Evolutionary conservation across 345 rosid genomes (phyloP).

Genomic region (Eucalyptus brandiana): DNA sequence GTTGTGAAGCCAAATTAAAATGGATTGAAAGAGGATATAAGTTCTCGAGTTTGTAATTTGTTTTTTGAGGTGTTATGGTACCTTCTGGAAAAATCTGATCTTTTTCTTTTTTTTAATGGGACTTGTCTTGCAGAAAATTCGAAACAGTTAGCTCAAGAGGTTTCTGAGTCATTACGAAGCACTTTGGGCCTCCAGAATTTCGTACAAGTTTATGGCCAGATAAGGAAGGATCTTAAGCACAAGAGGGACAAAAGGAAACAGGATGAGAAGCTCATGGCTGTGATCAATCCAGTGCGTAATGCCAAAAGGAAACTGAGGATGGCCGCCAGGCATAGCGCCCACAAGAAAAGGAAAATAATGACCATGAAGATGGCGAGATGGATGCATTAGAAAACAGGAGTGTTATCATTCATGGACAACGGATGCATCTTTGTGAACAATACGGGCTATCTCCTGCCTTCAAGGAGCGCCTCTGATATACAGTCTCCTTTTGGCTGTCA

Average conservation of each 20-base stretch:
- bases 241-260: slow-evolving; percentile 73
- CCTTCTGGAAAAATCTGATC: not conserved
- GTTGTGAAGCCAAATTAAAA: not conserved
- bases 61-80: not conserved
- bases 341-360: slow-evolving; percentile 79
- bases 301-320: slow-evolving; percentile 82
- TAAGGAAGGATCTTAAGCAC: slow-evolving; percentile 42
- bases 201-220: slow-evolving; percentile 43
- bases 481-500: not conserved
- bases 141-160: slow-evolving; percentile 69
- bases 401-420: not conserved
- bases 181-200: slow-evolving; percentile 43
- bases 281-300: slow-evolving; percentile 64
- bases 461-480: not conserved
- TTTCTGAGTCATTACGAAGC: slow-evolving; percentile 38
- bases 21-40: not conserved
- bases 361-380: slow-evolving; percentile 33
- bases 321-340: slow-evolving; percentile 58
- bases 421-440: not conserved
- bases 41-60: not conserved
- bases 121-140: slow-evolving; percentile 32
- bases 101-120: not conserved
- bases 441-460: not conserved
- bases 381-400: not conserved
- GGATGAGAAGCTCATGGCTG: slow-evolving; percentile 79